A percentile compares a stretch with the other conserved stretches of the same genome.
Conservation (phyloP, 1,284 basidiomycete species). For the Moesziomyces antarcticus region DNA sequence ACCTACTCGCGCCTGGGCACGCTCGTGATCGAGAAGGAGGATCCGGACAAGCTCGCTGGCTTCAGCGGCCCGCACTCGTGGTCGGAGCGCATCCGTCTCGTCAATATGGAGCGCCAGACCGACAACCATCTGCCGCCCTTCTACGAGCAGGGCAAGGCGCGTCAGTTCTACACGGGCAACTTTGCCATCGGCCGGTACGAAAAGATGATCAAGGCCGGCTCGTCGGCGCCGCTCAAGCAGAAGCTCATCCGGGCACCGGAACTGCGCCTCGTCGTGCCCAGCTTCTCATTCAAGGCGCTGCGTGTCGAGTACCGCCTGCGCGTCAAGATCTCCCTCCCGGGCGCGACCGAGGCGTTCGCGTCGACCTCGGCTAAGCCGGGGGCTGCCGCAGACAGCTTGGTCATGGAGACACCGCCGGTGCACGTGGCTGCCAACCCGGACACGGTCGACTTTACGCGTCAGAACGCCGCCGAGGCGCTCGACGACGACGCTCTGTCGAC, state of each 20-base stretch:
- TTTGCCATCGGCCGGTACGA: conserved; percentile 47
- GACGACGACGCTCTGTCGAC: conserved; percentile 37
- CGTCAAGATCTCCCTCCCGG: conserved; percentile 35
- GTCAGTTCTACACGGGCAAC: conserved; percentile 47
- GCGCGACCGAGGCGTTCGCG: not conserved
- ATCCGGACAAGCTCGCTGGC: conserved; percentile 39
- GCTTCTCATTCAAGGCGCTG: conserved; percentile 48
- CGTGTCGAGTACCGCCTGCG: conserved; percentile 43
- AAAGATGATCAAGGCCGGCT: conserved; percentile 44
- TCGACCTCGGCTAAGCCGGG: conserved; percentile 4
- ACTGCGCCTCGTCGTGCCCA: conserved; percentile 40
- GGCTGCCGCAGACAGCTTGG: conserved; percentile 7
- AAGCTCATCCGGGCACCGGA: conserved; percentile 35
- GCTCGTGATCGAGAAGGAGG: conserved; percentile 45
- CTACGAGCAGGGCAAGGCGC: conserved; percentile 32
- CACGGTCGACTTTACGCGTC: conserved; percentile 45
- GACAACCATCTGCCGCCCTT: conserved; percentile 45
- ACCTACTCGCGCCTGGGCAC: conserved; percentile 51
- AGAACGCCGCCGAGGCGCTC: conserved; percentile 22
- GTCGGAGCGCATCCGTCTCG: conserved; percentile 46
- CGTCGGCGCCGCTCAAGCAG: conserved; percentile 32
- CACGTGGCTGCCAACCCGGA: conserved; percentile 43
- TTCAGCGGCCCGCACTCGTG: conserved; percentile 48
- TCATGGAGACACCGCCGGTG: conserved; percentile 47
- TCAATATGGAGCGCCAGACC: conserved; percentile 42